Evolutionary conservation across 345 rosid genomes (phyloP).

Genomic region (Toxicodendron radicans): DNA sequence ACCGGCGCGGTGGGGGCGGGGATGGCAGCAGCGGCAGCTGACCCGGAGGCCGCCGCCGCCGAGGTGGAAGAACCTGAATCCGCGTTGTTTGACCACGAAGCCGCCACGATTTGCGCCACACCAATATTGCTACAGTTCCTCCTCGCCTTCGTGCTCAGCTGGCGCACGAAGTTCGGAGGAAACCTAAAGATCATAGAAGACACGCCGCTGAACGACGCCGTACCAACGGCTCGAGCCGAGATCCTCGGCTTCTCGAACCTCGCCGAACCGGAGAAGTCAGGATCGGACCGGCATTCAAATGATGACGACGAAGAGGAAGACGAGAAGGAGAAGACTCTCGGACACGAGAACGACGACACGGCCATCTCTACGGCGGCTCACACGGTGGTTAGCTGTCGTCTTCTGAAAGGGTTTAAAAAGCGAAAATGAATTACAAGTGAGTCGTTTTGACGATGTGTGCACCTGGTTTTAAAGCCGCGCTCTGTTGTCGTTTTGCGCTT

Average conservation of each 20-base stretch:
- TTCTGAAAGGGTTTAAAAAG: neutral
- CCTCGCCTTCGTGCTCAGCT: constrained; percentile 92
- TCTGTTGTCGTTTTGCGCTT: constrained; percentile 5
- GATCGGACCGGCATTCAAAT: constrained; percentile 75
- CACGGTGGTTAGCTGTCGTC: constrained; percentile 3
- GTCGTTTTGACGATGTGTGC: neutral
- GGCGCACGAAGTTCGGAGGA: constrained; percentile 97
- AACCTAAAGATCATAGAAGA: constrained; percentile 77
- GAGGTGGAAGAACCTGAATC: constrained; percentile 44
- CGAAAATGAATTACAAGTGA: neutral
- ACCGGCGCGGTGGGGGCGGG: constrained; percentile 45
- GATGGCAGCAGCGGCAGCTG: constrained; percentile 40
- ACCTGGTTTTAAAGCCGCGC: neutral
- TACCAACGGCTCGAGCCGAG: constrained; percentile 30
- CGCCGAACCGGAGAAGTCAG: constrained; percentile 46
- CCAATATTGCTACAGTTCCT: constrained; percentile 99
- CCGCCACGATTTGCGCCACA: constrained; percentile 97
- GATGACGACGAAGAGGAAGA: constrained; percentile 33
- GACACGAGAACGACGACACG: constrained; percentile 43
- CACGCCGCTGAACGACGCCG: constrained; percentile 40
- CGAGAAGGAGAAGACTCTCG: constrained; percentile 17
- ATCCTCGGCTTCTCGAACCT: constrained; percentile 18
- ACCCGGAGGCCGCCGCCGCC: constrained; percentile 49
- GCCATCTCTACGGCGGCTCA: constrained; percentile 33
- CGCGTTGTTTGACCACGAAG: constrained; percentile 82